Evolutionary conservation across 1,139 yeast genomes (phyloP), one percentile per base, ranked within the genome.

Genomic region (Candida sanyaensis): DNA sequence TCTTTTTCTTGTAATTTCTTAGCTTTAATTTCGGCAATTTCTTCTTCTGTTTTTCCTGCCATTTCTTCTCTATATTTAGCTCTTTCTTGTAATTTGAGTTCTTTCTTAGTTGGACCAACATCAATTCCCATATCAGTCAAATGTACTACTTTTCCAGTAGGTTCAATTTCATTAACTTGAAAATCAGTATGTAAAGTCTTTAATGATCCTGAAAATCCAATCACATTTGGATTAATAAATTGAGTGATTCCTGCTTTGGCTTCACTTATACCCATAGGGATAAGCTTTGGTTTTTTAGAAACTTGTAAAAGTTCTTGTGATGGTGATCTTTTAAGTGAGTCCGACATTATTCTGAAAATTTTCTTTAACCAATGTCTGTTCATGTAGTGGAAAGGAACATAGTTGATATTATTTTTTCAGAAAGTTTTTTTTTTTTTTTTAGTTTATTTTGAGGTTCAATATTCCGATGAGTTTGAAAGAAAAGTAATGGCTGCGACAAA

Each of bases 181-280:
- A 95, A 95, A 64, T 93, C 99, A n/a, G 96, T 85, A 67, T 91
- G 91, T 53, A 97, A 76, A 60, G 88, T 96, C 65, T 93, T 93
- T 56, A 93, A 75, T 11, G 80, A 77, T 2, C 98, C 99, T 26
- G 66, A 66, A 55, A 93, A 90, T 2, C 97, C 96, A 3, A 77
- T 69, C 8, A 74, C 64, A 11, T 69, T 73, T 5, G 75, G 62
- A 48, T 84, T 82, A 36, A 90, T 69, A 59, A 73, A 91, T 48
- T 81, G 80, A 1, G 90, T 83, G 53, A 93, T 92, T 6, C 98
- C 98, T 8, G 92, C 99, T 27, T 49, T 54, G 6, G 33, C 33
- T 30, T 53, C 65, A 88, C 95, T 6, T 57, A 46, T 64, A 89
- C 97, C 46, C 71, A 73, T 37, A 78, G 69, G 17, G 6, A 42